A percentile compares a stretch with the other conserved stretches of the same genome.
These are phyloP conservation scores for Ogataea angusta DNA, from an alignment of 805 yeast genomes.

Conservation along the genomic window DNA sequence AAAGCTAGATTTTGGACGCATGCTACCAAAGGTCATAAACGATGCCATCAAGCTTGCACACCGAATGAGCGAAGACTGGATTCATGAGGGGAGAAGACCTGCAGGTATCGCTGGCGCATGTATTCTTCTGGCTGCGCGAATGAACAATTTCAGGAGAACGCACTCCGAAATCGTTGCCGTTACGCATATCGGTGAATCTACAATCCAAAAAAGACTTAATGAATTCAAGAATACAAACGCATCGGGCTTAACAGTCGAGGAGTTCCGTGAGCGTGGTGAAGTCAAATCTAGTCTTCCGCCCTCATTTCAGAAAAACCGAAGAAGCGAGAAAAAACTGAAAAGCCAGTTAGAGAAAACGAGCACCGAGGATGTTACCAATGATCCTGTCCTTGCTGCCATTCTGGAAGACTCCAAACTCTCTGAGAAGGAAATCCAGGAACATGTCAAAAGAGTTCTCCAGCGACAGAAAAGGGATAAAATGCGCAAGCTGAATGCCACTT, in stretches of 20 bases:
- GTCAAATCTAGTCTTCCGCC: constrained; percentile 72
- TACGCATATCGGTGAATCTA: constrained; percentile 92
- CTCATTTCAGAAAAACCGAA: constrained; percentile 63
- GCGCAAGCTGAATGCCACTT: constrained; percentile 17
- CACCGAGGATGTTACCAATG: constrained; percentile 37
- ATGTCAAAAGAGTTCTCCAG: constrained; percentile 30
- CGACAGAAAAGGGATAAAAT: constrained; percentile 25
- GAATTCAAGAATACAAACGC: constrained; percentile 82
- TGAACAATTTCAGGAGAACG: constrained; percentile 91
- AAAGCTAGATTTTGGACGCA: constrained; percentile 74
- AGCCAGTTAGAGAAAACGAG: constrained; percentile 29
- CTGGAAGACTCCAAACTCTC: constrained; percentile 43
- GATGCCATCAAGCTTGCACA: constrained; percentile 88
- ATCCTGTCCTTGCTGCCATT: constrained; percentile 43
- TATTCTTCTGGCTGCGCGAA: constrained; percentile 86
- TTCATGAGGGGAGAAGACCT: constrained; percentile 94
- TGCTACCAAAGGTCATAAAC: constrained; percentile 67
- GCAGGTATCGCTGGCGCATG: constrained; percentile 99
- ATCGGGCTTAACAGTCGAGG: constrained; percentile 66
- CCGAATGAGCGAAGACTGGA: constrained; percentile 94
- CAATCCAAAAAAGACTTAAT: constrained; percentile 83
- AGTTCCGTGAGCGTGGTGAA: constrained; percentile 52
- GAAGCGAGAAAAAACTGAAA: constrained; percentile 38
- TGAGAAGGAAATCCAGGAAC: constrained; percentile 41
- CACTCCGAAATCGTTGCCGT: constrained; percentile 93